Evolutionary conservation across 345 rosid species (phyloP).

Genomic region (Eucalyptus pauciflora): DNA sequence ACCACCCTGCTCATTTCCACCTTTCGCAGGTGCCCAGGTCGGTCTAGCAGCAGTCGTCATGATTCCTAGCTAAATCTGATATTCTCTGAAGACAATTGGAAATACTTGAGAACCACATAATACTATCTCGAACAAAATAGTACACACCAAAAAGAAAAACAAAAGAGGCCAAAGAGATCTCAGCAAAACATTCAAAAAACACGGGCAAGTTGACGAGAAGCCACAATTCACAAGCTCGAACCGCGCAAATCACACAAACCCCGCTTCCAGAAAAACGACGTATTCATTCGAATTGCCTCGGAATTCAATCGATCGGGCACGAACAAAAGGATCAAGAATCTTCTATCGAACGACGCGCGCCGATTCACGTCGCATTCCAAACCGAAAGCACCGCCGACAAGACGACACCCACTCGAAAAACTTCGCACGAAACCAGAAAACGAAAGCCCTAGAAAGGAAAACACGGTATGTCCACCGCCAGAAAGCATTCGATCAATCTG

Average conservation of each 20-base stretch:
- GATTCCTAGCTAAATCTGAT: background rate
- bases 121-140: background rate
- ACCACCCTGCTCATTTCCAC: conserved; percentile 97
- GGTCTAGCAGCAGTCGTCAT: conserved; percentile 99
- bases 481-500: background rate
- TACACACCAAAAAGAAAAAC: background rate
- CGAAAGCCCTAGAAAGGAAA: background rate
- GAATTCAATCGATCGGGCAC: background rate
- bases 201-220: background rate
- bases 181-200: background rate
- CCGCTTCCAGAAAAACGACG: background rate
- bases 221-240: background rate
- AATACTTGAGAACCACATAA: background rate
- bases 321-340: background rate
- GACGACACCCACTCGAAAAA: background rate
- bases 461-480: background rate
- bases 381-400: background rate
- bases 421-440: background rate
- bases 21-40: conserved; percentile 99
- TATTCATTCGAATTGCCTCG: background rate
- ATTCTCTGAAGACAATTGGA: background rate
- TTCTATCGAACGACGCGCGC: background rate
- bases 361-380: background rate
- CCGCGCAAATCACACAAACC: background rate
- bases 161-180: background rate